Evolutionary conservation across 306 rosid genomes (phyloP).

Genomic region (Alnus glutinosa): DNA sequence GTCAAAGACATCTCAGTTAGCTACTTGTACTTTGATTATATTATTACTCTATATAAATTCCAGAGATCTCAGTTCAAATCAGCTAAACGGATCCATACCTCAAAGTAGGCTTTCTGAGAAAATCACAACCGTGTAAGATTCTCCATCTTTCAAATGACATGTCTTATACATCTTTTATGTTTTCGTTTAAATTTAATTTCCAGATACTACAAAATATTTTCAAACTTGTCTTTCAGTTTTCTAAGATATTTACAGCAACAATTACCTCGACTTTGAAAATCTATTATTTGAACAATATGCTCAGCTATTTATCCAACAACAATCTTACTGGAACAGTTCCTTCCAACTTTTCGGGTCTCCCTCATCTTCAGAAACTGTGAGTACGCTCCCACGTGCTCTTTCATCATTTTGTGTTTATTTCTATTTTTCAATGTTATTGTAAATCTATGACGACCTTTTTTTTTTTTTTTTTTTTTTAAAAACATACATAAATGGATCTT

Average conservation of each 20-base stretch:
- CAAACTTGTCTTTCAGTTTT: background rate
- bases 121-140: slow-evolving; percentile 84
- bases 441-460: no score
- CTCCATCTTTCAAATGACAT: slow-evolving; percentile 32
- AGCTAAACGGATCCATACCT: slow-evolving; percentile 74
- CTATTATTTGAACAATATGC: slow-evolving; percentile 18
- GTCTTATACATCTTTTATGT: background rate
- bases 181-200: slow-evolving; percentile 4
- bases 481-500: no score
- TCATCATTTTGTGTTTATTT: background rate
- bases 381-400: slow-evolving; percentile 28
- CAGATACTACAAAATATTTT: background rate
- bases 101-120: slow-evolving; percentile 47
- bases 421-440: slow-evolving; percentile 4
- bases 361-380: slow-evolving; percentile 74
- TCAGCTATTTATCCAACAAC: slow-evolving; percentile 84
- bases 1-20: slow-evolving; percentile 12
- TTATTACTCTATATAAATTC: slow-evolving; percentile 33
- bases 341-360: slow-evolving; percentile 54
- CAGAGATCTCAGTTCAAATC: slow-evolving; percentile 87
- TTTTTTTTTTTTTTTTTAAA: no score
- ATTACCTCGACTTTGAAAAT: slow-evolving; percentile 3
- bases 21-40: slow-evolving; percentile 23
- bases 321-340: slow-evolving; percentile 69
- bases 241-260: slow-evolving; percentile 1